These are phyloP conservation scores for Alternaria novae-zelandiae DNA, from an alignment of 2,329 filamentous ascomycete species.

Conservation along the genomic window DNA sequence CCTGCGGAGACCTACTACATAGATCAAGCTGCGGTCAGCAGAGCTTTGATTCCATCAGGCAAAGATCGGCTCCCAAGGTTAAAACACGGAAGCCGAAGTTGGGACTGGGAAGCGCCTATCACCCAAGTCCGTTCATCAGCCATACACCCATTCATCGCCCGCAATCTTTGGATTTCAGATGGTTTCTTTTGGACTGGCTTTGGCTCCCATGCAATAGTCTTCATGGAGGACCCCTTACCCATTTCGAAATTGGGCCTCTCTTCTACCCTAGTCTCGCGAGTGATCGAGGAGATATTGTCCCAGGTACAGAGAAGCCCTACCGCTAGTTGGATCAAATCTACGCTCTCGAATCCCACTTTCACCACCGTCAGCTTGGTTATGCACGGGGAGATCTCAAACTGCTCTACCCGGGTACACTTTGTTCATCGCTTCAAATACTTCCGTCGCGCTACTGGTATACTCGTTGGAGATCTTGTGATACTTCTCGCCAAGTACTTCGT, in stretches of 20 bases:
- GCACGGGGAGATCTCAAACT: background rate
- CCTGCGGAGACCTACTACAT: background rate
- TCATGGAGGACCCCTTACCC: background rate
- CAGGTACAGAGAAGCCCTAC: background rate
- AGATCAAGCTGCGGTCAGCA: background rate
- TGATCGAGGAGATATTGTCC: background rate
- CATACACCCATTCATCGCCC: background rate
- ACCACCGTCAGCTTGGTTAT: background rate
- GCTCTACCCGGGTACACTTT: background rate
- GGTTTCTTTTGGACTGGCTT: background rate
- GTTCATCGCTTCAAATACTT: background rate
- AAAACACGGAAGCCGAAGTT: background rate
- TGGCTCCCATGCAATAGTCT: background rate
- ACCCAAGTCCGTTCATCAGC: background rate
- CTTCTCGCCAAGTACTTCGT: background rate
- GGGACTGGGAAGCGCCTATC: background rate
- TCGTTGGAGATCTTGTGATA: background rate
- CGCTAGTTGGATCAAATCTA: background rate
- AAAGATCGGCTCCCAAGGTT: background rate
- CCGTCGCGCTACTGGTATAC: background rate
- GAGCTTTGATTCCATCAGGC: background rate
- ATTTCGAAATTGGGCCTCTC: background rate
- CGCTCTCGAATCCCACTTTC: background rate
- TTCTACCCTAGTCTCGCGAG: background rate
- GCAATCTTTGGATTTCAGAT: background rate